These are phyloP conservation scores for Colletotrichum melonis DNA, from an alignment of 2,329 filamentous ascomycete genomes.

Conservation along the genomic window DNA sequence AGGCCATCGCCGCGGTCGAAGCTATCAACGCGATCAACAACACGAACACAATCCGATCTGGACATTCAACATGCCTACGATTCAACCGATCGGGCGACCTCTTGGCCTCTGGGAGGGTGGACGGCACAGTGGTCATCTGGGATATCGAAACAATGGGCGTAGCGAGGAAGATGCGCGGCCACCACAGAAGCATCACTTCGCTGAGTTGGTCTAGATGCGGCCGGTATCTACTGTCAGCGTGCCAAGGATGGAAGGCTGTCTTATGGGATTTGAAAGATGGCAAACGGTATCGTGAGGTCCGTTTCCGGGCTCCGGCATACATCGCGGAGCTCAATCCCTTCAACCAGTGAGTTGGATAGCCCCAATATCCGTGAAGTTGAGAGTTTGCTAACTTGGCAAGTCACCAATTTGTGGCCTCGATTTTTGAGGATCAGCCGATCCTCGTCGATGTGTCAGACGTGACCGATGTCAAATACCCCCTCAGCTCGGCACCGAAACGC, in stretches of 20 bases:
- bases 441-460: constrained; percentile 83
- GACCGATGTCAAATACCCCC: constrained; percentile 77
- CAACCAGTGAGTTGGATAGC: constrained; percentile 73
- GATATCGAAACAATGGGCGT: constrained; percentile 98
- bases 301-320: constrained; percentile 93
- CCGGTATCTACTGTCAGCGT: constrained; percentile 89
- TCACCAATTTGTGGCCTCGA: constrained; percentile 86
- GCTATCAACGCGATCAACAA: constrained; percentile 63
- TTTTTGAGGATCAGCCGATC: constrained; percentile 93
- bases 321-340: constrained; percentile 94
- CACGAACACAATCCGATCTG: constrained; percentile 84
- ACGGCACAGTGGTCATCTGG: constrained; percentile 95
- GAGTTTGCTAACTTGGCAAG: constrained; percentile 19
- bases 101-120: constrained; percentile 91
- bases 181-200: constrained; percentile 93
- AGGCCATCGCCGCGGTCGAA: constrained; percentile 35
- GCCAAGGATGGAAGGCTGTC: constrained; percentile 96
- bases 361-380: not conserved
- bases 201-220: constrained; percentile 95
- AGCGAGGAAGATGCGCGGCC: constrained; percentile 91
- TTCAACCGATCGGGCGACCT: constrained; percentile 97
- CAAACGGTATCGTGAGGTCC: constrained; percentile 82
- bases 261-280: constrained; percentile 87
- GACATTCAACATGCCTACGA: constrained; percentile 75
- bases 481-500: constrained; percentile 86